A percentile compares a stretch with the other conserved stretches of the same genome.
Evolutionary conservation across 1,284 basidiomycete species (phyloP).

Genomic region (Vanrija sp.): DNA sequence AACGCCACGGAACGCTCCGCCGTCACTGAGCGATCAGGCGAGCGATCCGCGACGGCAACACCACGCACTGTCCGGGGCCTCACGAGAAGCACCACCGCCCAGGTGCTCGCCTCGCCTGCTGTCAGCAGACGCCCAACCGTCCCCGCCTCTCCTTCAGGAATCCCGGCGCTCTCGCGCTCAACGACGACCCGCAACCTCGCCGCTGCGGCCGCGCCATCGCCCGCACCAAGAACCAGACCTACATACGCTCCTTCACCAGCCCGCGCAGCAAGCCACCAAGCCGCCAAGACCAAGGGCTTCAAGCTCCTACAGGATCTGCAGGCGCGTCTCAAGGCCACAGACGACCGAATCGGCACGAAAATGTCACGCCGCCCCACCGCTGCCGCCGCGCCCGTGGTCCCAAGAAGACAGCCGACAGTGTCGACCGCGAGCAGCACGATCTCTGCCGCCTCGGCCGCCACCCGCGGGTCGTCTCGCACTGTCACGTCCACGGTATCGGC

Average conservation of each 20-base stretch:
- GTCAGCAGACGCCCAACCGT: background rate
- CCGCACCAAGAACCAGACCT: conserved; percentile 1
- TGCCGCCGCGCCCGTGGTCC: background rate
- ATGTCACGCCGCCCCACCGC: conserved; percentile 32
- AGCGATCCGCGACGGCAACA: background rate
- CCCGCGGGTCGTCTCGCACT: background rate
- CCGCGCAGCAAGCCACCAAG: conserved; percentile 17
- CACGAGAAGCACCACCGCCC: background rate
- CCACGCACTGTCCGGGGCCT: background rate
- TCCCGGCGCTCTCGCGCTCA: conserved; percentile 33
- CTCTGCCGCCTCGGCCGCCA: background rate
- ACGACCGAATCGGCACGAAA: conserved; percentile 38
- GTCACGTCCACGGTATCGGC: conserved; percentile 1
- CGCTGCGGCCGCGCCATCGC: background rate
- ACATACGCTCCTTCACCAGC: conserved; percentile 7
- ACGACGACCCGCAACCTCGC: conserved; percentile 38
- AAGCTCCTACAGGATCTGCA: conserved; percentile 40
- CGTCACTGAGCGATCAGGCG: background rate
- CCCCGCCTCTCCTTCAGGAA: conserved; percentile 26
- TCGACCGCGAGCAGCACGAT: background rate
- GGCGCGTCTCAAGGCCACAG: conserved; percentile 39
- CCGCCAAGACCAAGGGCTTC: conserved; percentile 37
- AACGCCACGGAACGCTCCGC: conserved; percentile 3
- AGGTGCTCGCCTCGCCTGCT: background rate
- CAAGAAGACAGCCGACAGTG: background rate